Evolutionary conservation across 2,329 filamentous ascomycete genomes (phyloP), one percentile per base, ranked within the genome.

Genomic region (Colletotrichum phormii): DNA sequence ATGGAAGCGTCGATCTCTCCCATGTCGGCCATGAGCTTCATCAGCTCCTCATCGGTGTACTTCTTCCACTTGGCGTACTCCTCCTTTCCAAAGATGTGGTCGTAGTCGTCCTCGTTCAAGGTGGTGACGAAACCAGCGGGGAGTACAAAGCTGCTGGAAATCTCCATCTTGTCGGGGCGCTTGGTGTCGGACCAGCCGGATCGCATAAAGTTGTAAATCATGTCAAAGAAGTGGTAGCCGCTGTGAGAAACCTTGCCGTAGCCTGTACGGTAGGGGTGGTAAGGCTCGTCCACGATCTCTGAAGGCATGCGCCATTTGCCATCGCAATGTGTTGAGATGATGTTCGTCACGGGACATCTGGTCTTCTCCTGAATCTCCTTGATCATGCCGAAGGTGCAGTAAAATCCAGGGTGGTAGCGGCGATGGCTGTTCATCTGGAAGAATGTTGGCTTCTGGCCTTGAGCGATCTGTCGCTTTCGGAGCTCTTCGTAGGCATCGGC

Each of bases 171-270:
- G 55, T 71, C 67, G n/a, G 67, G 67, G 9, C 60, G 18, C 54
- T 65, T 66, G 12, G n/a, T 54, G 51, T 54, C 51, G n/a, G 18
- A n/a, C 51, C 22, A 24, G 51, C 51, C 51, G 15, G 65, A 24
- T 37, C 53, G 46, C 31, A 68, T 46, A 42, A 62, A 68, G 31
- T 46, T 24, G 24, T 68, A 68, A 8, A 59, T 54, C 26, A 31
- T 62, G 29, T 68, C 65, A 37, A 68, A 46, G 35, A 62, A 62
- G 13, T 68, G 65, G 57, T 68, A 68, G 35, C 65, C 65, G 65
- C 65, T 68, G 65, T 68, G 65, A 29, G 65, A 68, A 4, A 68
- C 57, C 49, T 68, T 68, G 57, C 65, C 65, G 24, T 68, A 63
- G 35, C 65, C 65, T 33, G 22, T 29, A 35, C 35, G 22, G 58